Evolutionary conservation across 768 basidiomycete genomes (phyloP).

Genomic region (Rhodocollybia butyracea): DNA sequence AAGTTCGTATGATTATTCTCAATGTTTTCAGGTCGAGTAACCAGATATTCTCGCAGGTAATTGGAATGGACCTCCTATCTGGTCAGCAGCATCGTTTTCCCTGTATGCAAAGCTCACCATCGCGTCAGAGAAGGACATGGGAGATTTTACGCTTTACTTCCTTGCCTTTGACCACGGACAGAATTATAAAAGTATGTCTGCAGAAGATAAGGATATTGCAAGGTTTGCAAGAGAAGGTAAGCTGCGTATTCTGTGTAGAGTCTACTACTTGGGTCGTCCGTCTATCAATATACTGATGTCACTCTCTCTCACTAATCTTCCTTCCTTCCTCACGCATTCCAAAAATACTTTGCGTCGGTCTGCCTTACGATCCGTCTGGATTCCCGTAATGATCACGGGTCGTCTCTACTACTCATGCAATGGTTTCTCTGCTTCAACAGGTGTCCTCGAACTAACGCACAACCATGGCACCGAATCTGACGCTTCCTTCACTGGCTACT

Average conservation of each 20-base stretch:
- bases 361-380: not conserved
- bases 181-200: conserved; percentile 35
- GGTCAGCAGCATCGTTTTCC: conserved; percentile 28
- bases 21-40: conserved; percentile 6
- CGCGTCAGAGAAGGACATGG: conserved; percentile 47
- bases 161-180: conserved; percentile 72
- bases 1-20: conserved; percentile 37
- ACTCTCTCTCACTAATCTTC: not conserved
- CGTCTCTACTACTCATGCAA: not conserved
- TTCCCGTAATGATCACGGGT: not conserved
- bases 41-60: conserved; percentile 30
- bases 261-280: not conserved
- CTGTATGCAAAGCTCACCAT: not conserved
- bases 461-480: conserved; percentile 91
- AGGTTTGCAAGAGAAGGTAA: conserved; percentile 67
- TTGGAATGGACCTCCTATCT: conserved; percentile 77
- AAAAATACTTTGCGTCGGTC: too few species aligned
- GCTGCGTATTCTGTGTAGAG: not conserved
- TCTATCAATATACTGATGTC: not conserved
- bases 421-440: conserved; percentile 28
- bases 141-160: conserved; percentile 80
- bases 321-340: not conserved
- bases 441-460: conserved; percentile 80
- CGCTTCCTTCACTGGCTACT: conserved; percentile 75
- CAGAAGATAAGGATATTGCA: conserved; percentile 49